Base-by-base conservation (phyloP, 2,329 filamentous ascomycete genomes). In the Colletotrichum gigasporum region DNA sequence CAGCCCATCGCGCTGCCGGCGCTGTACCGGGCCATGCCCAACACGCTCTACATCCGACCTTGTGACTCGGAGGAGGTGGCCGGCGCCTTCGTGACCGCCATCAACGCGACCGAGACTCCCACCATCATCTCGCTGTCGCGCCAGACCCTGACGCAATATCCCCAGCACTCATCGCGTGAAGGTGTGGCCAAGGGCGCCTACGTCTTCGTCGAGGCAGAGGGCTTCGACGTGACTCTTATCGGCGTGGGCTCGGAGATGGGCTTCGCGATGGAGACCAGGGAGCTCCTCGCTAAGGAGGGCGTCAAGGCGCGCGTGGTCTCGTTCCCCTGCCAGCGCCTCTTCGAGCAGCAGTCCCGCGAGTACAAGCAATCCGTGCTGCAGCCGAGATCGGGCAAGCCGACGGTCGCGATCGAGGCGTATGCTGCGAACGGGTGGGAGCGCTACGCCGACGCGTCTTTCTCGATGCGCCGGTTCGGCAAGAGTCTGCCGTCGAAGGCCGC, bases 1-100 rank as follows among this genome's bases (percentile, higher is more conserved):
- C 87, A 90, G 70, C 87, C 87, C 2, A 82, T 89, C 24, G 86
- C 82, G 30, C 76, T 89, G 0, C 81, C 83, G 8, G 73, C 81
- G 0, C 75, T 89, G 2, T 89, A 86, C 71, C 83, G 87, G 5
- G 82, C 86, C 26, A 89, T 89, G 86, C 87, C 87, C 0, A 88
- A 89, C 63, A 65, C 89, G 0, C 75, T 85, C 1, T 89, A 88
- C 71, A 87, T 89, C 57, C 83, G 87, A 0, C 87, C 87, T 0
- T 79, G 80, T 41, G 86, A 90, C 65, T 81, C 78, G 37, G 85
- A 89, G 68, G 87, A 90, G 71, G 80, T 79, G 0, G 81, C 81
- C 2, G 85, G 86, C 11, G 86, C 85, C 5, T 88, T 80, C 74
- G 80, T 79, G 32, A 70, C 76, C 3, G 85, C 85, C 7, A 71